Evolutionary conservation across 1,284 basidiomycete species (phyloP), one percentile per base, ranked within the genome.

Genomic region (Moesziomyces globuligerus): DNA sequence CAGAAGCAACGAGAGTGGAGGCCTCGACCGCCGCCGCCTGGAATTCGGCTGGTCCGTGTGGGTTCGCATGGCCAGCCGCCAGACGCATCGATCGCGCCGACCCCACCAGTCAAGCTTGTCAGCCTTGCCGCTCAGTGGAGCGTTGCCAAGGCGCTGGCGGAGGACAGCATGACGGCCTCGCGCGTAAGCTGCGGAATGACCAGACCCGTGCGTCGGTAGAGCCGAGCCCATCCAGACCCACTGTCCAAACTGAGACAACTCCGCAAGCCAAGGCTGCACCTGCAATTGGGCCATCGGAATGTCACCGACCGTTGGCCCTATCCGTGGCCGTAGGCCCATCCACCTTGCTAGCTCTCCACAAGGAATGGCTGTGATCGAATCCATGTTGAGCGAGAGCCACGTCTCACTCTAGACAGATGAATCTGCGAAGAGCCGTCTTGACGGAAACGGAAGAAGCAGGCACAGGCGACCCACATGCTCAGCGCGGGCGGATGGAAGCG

Each of bases 61-160:
- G 32, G 17, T 34, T 17, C 3, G 32, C 32, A 34, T 34, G 17
- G 13, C 32, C 15, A 17, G 15, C 15, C 29, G 15, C 32, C 32
- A 34, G 32, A 34, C 32, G 32, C 32, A 34, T 34, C 32, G 32
- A 34, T 34, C 32, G n/a, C n/a, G n/a, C n/a, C n/a, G n/a, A n/a
- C n/a, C n/a, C n/a, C n/a, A n/a, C n/a, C n/a, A n/a, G n/a, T n/a
- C n/a, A n/a, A n/a, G n/a, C n/a, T n/a, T n/a, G n/a, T n/a, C n/a
- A n/a, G n/a, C n/a, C n/a, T n/a, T n/a, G 32, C 32, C 32, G 32
- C 32, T 17, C 5, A 15, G 15, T n/a, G n/a, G n/a, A n/a, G n/a
- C n/a, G 15, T 34, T 17, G 32, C 32, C 32, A 34, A 34, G 32
- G 15, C n/a, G n/a, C 2, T 17, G 15, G 7, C 13, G 11, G 15